A percentile compares a stretch with the other conserved stretches of the same genome.
phyloP scores from a whole-genome alignment of 2,329 filamentous ascomycete species.

The Colletotrichum sp. region DNA sequence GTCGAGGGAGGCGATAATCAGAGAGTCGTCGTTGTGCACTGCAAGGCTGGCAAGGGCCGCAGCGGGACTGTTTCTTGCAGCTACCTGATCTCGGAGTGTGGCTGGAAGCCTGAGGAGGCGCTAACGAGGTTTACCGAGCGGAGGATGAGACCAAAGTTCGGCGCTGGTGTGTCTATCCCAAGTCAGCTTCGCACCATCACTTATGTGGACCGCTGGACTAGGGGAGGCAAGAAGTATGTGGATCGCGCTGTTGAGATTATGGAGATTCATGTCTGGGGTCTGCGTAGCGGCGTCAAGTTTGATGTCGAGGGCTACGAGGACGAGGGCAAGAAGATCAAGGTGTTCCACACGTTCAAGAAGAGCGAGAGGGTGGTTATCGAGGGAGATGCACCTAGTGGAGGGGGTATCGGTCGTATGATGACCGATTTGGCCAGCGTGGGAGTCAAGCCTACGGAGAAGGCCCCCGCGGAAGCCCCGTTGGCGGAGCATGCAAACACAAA shows the following conservation, averaged over 20 bases:
- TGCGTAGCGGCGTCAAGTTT: slow-evolving; percentile 87
- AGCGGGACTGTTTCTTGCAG: slow-evolving; percentile 88
- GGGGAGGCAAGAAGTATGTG: slow-evolving; percentile 76
- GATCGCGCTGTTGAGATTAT: slow-evolving; percentile 84
- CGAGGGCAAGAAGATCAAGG: slow-evolving; percentile 86
- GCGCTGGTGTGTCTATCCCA: slow-evolving; percentile 88
- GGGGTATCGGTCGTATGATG: slow-evolving; percentile 54
- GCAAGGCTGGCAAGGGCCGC: slow-evolving; percentile 94
- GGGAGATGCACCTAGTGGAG: slow-evolving; percentile 54
- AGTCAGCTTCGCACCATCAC: slow-evolving; percentile 87
- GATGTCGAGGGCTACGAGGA: slow-evolving; percentile 84
- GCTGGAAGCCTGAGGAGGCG: slow-evolving; percentile 59
- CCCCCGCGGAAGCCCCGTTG: slow-evolving; percentile 38
- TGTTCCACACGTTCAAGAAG: slow-evolving; percentile 79
- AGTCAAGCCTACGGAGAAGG: slow-evolving; percentile 35
- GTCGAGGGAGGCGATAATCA: slow-evolving; percentile 31
- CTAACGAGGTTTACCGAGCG: slow-evolving; percentile 72
- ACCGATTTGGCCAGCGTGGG: slow-evolving; percentile 56
- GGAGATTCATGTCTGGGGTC: slow-evolving; percentile 89
- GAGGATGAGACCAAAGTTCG: slow-evolving; percentile 89
- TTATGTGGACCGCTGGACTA: slow-evolving; percentile 88
- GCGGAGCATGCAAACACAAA: slow-evolving; percentile 31
- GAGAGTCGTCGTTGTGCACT: slow-evolving; percentile 89
- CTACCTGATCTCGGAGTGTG: slow-evolving; percentile 88
- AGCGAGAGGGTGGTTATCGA: slow-evolving; percentile 75